These are phyloP conservation scores for Clonostachys solani DNA, from an alignment of 2,329 filamentous ascomycete genomes.

Conservation along the genomic window DNA sequence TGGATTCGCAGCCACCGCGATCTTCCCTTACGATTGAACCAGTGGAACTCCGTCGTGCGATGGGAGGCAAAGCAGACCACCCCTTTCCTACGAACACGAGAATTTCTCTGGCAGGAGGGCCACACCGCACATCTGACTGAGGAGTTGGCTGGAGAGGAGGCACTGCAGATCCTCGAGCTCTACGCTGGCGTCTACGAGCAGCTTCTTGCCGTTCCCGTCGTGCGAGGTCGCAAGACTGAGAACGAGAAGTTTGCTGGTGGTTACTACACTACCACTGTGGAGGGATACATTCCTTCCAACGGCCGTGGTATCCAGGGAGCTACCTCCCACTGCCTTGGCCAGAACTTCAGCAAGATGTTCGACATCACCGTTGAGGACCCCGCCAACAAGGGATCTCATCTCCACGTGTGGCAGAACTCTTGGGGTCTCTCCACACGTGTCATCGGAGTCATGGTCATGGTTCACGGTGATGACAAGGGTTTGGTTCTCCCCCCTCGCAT, in stretches of 20 bases:
- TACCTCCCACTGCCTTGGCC: slow-evolving; percentile 90
- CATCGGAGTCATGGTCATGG: slow-evolving; percentile 98
- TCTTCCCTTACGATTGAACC: slow-evolving; percentile 88
- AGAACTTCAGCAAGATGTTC: slow-evolving; percentile 99
- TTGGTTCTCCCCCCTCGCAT: slow-evolving; percentile 90
- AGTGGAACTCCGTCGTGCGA: slow-evolving; percentile 90
- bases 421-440: slow-evolving; percentile 97
- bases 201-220: slow-evolving; percentile 88
- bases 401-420: slow-evolving; percentile 97
- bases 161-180: slow-evolving; percentile 86
- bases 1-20: slow-evolving; percentile 97
- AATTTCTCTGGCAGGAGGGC: slow-evolving; percentile 98
- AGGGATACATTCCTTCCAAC: slow-evolving; percentile 94
- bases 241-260: slow-evolving; percentile 98
- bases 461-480: slow-evolving; percentile 93
- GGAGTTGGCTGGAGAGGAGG: slow-evolving; percentile 76
- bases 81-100: slow-evolving; percentile 85
- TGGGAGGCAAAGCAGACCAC: slow-evolving; percentile 96
- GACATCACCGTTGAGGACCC: slow-evolving; percentile 97
- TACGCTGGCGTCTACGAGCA: slow-evolving; percentile 93
- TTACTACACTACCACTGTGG: slow-evolving; percentile 93
- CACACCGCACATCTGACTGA: slow-evolving; percentile 87
- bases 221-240: slow-evolving; percentile 91
- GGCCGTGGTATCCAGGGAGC: slow-evolving; percentile 95
- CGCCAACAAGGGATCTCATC: slow-evolving; percentile 69